Percentiles rank a stretch among this genome's conserved stretches.
Evolutionary conservation across 2,329 filamentous ascomycete genomes (phyloP).

Genomic region (Colletotrichum navitas): DNA sequence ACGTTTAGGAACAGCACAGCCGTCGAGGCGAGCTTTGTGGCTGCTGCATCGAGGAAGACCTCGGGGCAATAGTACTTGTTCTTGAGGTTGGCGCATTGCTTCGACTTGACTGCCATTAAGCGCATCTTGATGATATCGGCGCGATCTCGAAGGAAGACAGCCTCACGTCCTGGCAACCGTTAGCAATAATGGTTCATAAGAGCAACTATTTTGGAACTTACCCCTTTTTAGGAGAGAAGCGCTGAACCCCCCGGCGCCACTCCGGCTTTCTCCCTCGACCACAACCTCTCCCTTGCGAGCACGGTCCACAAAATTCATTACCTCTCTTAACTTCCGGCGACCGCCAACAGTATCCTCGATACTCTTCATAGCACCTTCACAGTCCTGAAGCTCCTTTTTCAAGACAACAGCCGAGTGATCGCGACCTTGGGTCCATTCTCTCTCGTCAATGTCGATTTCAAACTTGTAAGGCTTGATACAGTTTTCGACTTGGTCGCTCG

Average conservation of each 20-base stretch:
- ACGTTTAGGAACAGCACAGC: slow-evolving; percentile 98
- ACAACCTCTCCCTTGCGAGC: slow-evolving; percentile 87
- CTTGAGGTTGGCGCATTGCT: slow-evolving; percentile 84
- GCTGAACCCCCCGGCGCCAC: slow-evolving; percentile 94
- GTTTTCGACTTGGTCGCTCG: slow-evolving; percentile 97
- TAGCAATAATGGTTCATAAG: slow-evolving; percentile 43
- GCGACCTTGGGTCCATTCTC: slow-evolving; percentile 87
- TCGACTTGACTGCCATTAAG: slow-evolving; percentile 86
- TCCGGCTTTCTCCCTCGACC: slow-evolving; percentile 84
- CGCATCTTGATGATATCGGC: slow-evolving; percentile 93
- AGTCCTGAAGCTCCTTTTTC: slow-evolving; percentile 89
- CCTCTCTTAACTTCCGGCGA: slow-evolving; percentile 86
- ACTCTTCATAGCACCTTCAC: slow-evolving; percentile 80
- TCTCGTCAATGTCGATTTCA: slow-evolving; percentile 92
- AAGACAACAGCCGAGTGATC: slow-evolving; percentile 85
- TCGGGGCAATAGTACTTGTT: slow-evolving; percentile 99
- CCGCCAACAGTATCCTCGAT: slow-evolving; percentile 86
- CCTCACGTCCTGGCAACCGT: slow-evolving; percentile 79
- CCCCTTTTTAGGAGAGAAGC: slow-evolving; percentile 86
- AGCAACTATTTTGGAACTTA: slow-evolving; percentile 55
- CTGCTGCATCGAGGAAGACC: slow-evolving; percentile 96
- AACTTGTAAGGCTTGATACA: slow-evolving; percentile 99
- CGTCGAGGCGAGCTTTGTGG: slow-evolving; percentile 92
- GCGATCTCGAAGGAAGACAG: slow-evolving; percentile 92
- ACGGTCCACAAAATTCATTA: slow-evolving; percentile 91